These are phyloP conservation scores for Saksenaea oblongispora DNA, from an alignment of 371 early-diverging fungal genomes.

Conservation along the genomic window DNA sequence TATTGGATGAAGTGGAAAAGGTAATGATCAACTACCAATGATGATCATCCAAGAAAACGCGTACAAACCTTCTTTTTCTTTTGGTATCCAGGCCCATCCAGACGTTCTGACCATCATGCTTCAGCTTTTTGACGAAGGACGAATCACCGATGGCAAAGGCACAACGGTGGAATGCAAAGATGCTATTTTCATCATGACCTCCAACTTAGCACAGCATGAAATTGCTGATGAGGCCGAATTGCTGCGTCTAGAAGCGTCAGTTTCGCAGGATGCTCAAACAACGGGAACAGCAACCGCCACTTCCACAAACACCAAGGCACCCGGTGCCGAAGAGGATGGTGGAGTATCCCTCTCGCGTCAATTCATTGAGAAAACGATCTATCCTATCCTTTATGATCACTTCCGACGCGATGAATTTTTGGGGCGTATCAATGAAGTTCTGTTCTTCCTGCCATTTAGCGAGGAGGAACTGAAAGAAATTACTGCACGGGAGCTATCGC, in stretches of 20 bases:
- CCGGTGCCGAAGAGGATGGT: conserved; percentile 28
- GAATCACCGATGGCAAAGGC: conserved; percentile 72
- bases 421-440: conserved; percentile 63
- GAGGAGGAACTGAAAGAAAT: conserved; percentile 53
- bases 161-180: conserved; percentile 63
- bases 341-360: conserved; percentile 47
- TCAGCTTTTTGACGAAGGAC: conserved; percentile 75
- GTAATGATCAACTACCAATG: conserved; percentile 7
- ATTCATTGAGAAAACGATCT: conserved; percentile 56
- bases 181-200: conserved; percentile 75
- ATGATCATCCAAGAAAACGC: not conserved
- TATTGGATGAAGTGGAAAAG: conserved; percentile 69
- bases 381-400: conserved; percentile 60
- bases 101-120: conserved; percentile 67
- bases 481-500: conserved; percentile 45
- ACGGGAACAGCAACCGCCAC: conserved; percentile 31
- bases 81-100: conserved; percentile 54
- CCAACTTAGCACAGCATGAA: conserved; percentile 70
- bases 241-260: conserved; percentile 53
- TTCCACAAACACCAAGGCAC: conserved; percentile 33
- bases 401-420: conserved; percentile 64
- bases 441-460: conserved; percentile 61
- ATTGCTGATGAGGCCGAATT: conserved; percentile 62
- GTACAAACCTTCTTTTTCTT: no score
- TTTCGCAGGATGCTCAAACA: conserved; percentile 43